A percentile compares a stretch with the other conserved stretches of the same genome.
phyloP scores from a whole-genome alignment of 495 filamentous ascomycete species.

The Xylaria castorea region DNA sequence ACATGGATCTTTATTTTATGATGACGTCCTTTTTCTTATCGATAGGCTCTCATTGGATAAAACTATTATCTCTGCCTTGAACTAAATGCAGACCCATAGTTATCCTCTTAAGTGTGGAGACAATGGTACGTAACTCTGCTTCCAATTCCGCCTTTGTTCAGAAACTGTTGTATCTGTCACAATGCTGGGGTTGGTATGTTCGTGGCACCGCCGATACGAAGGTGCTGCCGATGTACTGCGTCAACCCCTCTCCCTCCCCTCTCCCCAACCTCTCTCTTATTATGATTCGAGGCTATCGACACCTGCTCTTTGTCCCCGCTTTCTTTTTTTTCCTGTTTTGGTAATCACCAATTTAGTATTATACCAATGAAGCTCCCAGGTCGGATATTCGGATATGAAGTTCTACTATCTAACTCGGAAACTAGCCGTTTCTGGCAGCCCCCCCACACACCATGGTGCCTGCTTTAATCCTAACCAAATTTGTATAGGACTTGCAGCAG shows the following conservation, averaged over 20 bases:
- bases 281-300: neutral
- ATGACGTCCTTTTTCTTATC: slow-evolving; percentile 8
- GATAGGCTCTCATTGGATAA: neutral
- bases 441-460: no score
- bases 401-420: no score
- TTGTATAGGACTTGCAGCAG: no score
- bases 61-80: neutral
- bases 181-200: neutral
- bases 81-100: neutral
- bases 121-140: neutral
- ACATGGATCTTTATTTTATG: neutral
- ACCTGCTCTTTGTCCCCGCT: no score
- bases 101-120: neutral
- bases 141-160: no score
- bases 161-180: no score
- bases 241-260: neutral
- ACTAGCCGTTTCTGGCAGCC: no score
- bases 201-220: neutral
- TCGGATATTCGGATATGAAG: no score
- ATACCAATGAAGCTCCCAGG: no score
- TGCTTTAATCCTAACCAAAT: no score
- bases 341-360: no score
- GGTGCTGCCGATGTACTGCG: neutral
- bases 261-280: neutral
- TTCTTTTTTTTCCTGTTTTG: no score